Conservation (phyloP, 345 rosid species). For the Clausena lansium region DNA sequence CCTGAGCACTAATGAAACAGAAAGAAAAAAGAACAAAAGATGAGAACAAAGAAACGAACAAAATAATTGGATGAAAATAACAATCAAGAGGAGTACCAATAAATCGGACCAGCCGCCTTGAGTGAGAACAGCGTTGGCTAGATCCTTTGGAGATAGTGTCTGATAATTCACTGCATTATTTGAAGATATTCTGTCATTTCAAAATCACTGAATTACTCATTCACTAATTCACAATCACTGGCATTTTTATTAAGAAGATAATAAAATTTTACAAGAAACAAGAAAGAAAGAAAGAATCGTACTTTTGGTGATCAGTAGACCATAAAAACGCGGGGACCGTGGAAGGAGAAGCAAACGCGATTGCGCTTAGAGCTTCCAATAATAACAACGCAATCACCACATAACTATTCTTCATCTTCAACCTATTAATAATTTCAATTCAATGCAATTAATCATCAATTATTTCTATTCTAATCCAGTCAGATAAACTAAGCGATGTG, state of each 20-base stretch:
- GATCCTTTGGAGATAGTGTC: slow-evolving; percentile 65
- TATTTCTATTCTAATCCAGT: not conserved
- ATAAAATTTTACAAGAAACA: not conserved
- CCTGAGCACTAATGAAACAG: slow-evolving; percentile 52
- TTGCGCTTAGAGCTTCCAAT: slow-evolving; percentile 30
- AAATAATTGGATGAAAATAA: not conserved
- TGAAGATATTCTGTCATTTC: slow-evolving; percentile 10
- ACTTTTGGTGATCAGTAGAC: slow-evolving; percentile 57
- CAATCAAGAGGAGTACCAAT: slow-evolving; percentile 43
- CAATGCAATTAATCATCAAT: not conserved
- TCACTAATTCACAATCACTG: not conserved
- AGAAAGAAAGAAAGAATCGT: slow-evolving; percentile 6
- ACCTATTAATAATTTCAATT: not conserved
- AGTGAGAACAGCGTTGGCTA: slow-evolving; percentile 62
- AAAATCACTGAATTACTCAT: slow-evolving; percentile 28
- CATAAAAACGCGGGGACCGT: slow-evolving; percentile 82
- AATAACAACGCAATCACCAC: slow-evolving; percentile 22
- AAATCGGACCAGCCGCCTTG: slow-evolving; percentile 81
- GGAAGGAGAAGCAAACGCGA: slow-evolving; percentile 38
- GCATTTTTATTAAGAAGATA: not conserved
- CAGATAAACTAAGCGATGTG: not conserved
- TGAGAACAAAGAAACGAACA: not conserved
- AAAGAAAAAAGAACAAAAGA: not conserved
- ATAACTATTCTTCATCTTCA: slow-evolving; percentile 29
- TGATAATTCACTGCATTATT: slow-evolving; percentile 56